Evolutionary conservation across 208 protist species (phyloP).

Genomic region (Wallacemonas rigidus): DNA sequence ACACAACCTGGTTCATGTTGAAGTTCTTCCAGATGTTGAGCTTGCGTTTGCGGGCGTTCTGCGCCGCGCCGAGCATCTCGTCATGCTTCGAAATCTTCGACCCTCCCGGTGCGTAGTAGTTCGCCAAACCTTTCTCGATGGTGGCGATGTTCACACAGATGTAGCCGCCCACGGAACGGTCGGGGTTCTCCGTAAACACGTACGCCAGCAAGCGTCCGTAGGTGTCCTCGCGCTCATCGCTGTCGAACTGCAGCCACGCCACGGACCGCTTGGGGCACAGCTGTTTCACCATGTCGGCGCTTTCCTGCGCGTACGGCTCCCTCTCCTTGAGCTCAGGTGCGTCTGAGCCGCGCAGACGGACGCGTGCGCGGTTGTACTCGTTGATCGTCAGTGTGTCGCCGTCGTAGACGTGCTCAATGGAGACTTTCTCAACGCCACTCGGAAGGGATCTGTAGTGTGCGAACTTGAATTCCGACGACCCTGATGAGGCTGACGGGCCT

Average conservation of each 20-base stretch:
- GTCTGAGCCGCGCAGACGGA: conserved; percentile 56
- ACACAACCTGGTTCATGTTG: conserved; percentile 33
- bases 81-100: conserved; percentile 20
- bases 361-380: conserved; percentile 26
- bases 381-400: conserved; percentile 64
- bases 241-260: conserved; percentile 37
- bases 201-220: conserved; percentile 48
- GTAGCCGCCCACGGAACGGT: conserved; percentile 24
- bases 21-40: conserved; percentile 50
- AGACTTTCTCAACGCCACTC: conserved; percentile 32
- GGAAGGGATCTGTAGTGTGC: conserved; percentile 39
- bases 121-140: conserved; percentile 47
- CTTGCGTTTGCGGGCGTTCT: conserved; percentile 22
- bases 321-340: conserved; percentile 47
- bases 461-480: conserved; percentile 12
- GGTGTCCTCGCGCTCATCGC: conserved; percentile 28
- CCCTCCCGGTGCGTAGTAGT: conserved; percentile 38
- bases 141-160: conserved; percentile 55
- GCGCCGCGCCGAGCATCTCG: conserved; percentile 35
- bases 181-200: conserved; percentile 40
- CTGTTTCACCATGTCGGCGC: conserved; percentile 38
- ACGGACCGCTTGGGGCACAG: conserved; percentile 31
- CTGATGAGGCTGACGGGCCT: neutral
- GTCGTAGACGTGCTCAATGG: conserved; percentile 59
- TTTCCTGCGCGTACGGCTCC: conserved; percentile 56